Evolutionary conservation across 1,284 basidiomycete genomes (phyloP), one percentile per base, ranked within the genome.

Genomic region (Phlebopus sp.): DNA sequence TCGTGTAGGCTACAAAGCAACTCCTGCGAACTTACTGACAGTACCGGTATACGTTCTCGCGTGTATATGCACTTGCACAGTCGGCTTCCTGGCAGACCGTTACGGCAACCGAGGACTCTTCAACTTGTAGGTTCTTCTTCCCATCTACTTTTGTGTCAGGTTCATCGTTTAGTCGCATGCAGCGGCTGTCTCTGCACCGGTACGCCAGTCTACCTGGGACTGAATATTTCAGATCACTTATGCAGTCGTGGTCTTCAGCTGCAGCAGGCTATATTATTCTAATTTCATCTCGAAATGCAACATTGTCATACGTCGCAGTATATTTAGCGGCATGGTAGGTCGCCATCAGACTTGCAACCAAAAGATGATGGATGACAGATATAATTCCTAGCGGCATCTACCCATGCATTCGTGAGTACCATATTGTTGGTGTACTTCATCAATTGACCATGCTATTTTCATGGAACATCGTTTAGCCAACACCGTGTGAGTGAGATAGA

Each of bases 11-110:
- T 90, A 75, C 67, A 68, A 69, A 9, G 85, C 86, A 6, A 86
- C 85, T 0, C 73, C 73, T 2, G 86, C 87, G n/a, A 89, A 90
- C 64, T 71, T 90, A 21, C 66, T 89, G 45, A 82, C 81, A 5
- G 82, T 86, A 1, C 84, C 84, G 0, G 82, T 86, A 15, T 87
- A 87, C 56, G 74, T 74, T 14, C 72, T 78, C 35, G 86, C 86
- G 4, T 84, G 85, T 58, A 68, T 82, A 25, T 64, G 79, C 38
- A 88, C 86, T 5, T 84, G 84, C 54, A 46, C 66, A 1, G 78
- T 87, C 19, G 84, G 84, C 3, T 84, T 77, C 62, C 45, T 72
- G 17, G 83, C 83, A 1, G 85, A 88, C 62, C 70, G 77, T 35
- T 72, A 75, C 48, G 81, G 82, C 17, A 69, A 72, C 38, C 70